Conservation (phyloP, 495 filamentous ascomycete genomes). For the Podospora sp. region DNA sequence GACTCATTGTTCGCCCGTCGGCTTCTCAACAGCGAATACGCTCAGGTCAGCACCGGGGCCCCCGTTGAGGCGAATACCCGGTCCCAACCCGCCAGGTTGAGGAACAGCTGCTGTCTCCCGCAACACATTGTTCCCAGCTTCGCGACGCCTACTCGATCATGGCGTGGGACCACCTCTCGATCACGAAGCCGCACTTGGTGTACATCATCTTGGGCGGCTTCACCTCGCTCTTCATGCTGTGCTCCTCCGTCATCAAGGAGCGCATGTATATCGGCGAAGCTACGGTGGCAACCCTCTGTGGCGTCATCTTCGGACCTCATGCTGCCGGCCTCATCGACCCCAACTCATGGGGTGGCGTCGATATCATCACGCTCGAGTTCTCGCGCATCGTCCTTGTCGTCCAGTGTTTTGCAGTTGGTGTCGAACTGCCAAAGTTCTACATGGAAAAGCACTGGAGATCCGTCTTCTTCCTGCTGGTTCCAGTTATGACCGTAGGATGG, state of each 20-base stretch:
- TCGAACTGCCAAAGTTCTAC: slow-evolving; percentile 96
- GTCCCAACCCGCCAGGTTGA: not conserved
- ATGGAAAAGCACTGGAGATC: slow-evolving; percentile 99
- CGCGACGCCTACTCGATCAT: slow-evolving; percentile 51
- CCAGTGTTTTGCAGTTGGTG: slow-evolving; percentile 98
- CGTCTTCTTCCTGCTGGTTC: slow-evolving; percentile 82
- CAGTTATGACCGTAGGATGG: slow-evolving; percentile 99
- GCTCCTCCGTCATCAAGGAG: slow-evolving; percentile 97
- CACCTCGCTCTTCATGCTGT: slow-evolving; percentile 97
- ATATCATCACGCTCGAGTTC: slow-evolving; percentile 96
- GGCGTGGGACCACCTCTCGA: slow-evolving; percentile 89
- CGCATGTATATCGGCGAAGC: slow-evolving; percentile 98
- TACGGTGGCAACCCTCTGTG: slow-evolving; percentile 92
- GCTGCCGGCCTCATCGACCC: slow-evolving; percentile 91
- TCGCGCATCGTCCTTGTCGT: slow-evolving; percentile 97
- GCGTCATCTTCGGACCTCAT: slow-evolving; percentile 96
- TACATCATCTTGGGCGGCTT: slow-evolving; percentile 99
- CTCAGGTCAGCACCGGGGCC: not conserved
- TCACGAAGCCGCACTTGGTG: slow-evolving; percentile 95
- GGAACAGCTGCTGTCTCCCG: not conserved
- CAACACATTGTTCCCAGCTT: not conserved
- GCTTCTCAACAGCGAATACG: not conserved
- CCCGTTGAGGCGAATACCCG: not conserved
- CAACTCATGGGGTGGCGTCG: slow-evolving; percentile 82
- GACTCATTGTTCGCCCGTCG: slow-evolving; percentile 17